These are phyloP conservation scores for Copromyces sp. DNA, from an alignment of 495 filamentous ascomycete genomes.

Conservation along the genomic window DNA sequence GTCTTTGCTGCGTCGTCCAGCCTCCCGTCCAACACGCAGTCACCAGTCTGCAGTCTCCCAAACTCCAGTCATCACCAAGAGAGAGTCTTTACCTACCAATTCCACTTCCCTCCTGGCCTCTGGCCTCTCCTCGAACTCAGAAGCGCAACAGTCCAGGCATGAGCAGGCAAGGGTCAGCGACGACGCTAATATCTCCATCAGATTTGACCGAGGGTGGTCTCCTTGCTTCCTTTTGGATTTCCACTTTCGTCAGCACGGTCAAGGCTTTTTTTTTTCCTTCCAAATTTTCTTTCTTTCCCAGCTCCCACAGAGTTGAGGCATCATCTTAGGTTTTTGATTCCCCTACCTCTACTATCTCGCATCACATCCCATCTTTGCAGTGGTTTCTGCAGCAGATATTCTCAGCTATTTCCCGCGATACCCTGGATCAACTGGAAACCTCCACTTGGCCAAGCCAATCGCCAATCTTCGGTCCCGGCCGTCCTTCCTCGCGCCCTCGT, in stretches of 20 bases:
- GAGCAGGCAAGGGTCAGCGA: background rate
- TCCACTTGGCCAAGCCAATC: background rate
- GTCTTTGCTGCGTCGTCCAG: background rate
- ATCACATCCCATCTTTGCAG: background rate
- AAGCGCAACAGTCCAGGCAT: background rate
- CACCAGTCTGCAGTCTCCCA: background rate
- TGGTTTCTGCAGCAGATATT: background rate
- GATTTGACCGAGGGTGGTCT: background rate
- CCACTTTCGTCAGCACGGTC: background rate
- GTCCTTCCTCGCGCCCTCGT: background rate
- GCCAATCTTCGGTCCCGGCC: background rate
- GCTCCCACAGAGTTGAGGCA: background rate
- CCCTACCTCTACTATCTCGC: background rate
- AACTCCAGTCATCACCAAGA: background rate
- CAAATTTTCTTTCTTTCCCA: background rate
- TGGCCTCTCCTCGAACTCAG: background rate
- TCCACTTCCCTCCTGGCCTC: background rate
- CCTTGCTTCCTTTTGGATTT: background rate
- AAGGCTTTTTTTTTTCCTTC: background rate
- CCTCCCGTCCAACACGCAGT: background rate
- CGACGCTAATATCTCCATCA: background rate
- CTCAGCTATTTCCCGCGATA: background rate
- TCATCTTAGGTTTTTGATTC: background rate
- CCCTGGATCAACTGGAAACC: background rate
- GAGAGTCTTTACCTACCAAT: background rate